phyloP scores from a whole-genome alignment of 2,329 filamentous ascomycete genomes.

The Cladobotryum mycophilum region DNA sequence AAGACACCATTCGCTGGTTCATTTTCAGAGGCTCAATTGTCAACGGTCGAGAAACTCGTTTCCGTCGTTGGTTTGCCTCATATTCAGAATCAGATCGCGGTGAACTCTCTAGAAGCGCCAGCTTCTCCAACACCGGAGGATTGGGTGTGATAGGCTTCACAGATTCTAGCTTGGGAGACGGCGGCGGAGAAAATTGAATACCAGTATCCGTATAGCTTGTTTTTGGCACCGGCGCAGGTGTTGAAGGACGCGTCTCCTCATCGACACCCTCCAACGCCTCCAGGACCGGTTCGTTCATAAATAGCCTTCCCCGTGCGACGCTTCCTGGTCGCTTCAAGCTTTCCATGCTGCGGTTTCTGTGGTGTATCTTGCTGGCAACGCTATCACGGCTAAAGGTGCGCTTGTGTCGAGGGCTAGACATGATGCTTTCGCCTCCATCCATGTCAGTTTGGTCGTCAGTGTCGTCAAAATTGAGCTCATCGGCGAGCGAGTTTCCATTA shows the following conservation, averaged over 20 bases:
- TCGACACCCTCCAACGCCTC: conserved; percentile 52
- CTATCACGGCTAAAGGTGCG: conserved; percentile 55
- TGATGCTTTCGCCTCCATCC: conserved; percentile 58
- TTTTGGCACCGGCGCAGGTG: conserved; percentile 26
- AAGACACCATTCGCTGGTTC: conserved; percentile 54
- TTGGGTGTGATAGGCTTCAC: conserved; percentile 38
- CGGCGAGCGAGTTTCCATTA: conserved; percentile 73
- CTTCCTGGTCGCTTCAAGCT: conserved; percentile 51
- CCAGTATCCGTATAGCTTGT: conserved; percentile 66
- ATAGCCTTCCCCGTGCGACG: conserved; percentile 45
- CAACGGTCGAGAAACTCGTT: conserved; percentile 51
- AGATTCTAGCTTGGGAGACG: conserved; percentile 55
- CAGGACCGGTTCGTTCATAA: conserved; percentile 48
- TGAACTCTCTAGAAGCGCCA: conserved; percentile 36
- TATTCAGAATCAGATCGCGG: conserved; percentile 50
- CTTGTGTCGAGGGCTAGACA: conserved; percentile 46
- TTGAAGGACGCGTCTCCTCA: conserved; percentile 32
- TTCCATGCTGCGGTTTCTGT: conserved; percentile 52
- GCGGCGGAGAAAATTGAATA: conserved; percentile 76
- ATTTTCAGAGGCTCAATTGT: conserved; percentile 39
- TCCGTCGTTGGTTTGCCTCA: conserved; percentile 68
- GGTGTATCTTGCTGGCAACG: conserved; percentile 41
- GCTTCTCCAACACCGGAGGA: conserved; percentile 30
- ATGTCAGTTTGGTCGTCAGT: conserved; percentile 66
- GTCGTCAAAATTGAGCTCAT: conserved; percentile 84